Evolutionary conservation across 768 basidiomycete genomes (phyloP).

Genomic region (Suillus ampliporus): DNA sequence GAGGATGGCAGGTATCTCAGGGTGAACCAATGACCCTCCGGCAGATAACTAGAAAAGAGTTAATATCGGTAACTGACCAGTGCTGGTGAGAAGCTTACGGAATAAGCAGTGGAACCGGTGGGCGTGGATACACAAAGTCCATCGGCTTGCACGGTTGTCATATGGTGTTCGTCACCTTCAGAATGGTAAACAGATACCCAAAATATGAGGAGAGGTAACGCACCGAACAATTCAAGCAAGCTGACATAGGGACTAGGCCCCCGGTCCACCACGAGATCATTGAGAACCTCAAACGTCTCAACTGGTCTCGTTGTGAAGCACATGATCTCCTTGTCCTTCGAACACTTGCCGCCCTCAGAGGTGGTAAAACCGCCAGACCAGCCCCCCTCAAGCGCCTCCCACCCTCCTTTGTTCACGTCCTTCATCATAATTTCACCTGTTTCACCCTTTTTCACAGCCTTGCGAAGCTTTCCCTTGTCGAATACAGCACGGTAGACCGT

Average conservation of each 20-base stretch:
- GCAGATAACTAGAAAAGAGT: conserved; percentile 72
- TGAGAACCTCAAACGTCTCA: conserved; percentile 95
- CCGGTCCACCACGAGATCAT: conserved; percentile 97
- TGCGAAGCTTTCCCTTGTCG: conserved; percentile 68
- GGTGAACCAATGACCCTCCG: conserved; percentile 96
- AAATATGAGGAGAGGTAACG: conserved; percentile 33
- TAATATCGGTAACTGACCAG: conserved; percentile 12
- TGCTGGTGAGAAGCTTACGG: conserved; percentile 54
- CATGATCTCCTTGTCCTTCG: conserved; percentile 96
- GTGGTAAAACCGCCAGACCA: conserved; percentile 52
- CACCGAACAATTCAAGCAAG: conserved; percentile 94
- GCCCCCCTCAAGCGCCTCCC: conserved; percentile 94
- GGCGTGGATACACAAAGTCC: conserved; percentile 94
- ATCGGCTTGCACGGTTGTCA: conserved; percentile 99
- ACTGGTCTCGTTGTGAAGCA: conserved; percentile 95
- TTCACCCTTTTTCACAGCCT: conserved; percentile 90
- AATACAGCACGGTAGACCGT: conserved; percentile 94
- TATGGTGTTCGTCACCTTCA: conserved; percentile 95
- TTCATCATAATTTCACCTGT: conserved; percentile 98
- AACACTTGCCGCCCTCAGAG: conserved; percentile 49
- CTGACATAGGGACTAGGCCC: conserved; percentile 99
- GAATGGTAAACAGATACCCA: conserved; percentile 11
- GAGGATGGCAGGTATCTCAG: conserved; percentile 94
- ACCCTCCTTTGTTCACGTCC: conserved; percentile 86
- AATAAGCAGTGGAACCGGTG: conserved; percentile 98